Evolutionary conservation across 495 filamentous ascomycete species (phyloP).

Genomic region (Barbatosphaeria neglecta): DNA sequence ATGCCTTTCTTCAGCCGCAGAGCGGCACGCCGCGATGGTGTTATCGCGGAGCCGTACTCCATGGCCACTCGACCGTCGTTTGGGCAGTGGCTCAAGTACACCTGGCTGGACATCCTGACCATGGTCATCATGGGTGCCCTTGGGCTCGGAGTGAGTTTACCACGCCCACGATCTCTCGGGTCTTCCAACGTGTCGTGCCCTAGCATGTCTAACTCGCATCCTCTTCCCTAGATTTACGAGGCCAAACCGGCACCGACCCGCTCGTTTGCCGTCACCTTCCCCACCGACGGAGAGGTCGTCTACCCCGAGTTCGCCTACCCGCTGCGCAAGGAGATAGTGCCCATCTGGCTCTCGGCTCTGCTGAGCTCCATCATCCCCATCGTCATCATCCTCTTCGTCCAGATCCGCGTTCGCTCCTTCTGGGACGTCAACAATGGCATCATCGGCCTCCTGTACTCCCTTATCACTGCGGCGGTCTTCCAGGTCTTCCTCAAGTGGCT

Average conservation of each 20-base stretch:
- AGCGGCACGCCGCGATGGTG: no score
- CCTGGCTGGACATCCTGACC: slow-evolving; percentile 47
- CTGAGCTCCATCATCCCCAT: slow-evolving; percentile 44
- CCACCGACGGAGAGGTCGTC: slow-evolving; percentile 46
- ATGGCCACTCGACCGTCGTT: slow-evolving; percentile 34
- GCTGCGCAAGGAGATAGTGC: slow-evolving; percentile 48
- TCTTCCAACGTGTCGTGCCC: no score
- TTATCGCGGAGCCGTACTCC: slow-evolving; percentile 14
- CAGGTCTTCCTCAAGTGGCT: slow-evolving; percentile 47
- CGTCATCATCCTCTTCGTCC: slow-evolving; percentile 42
- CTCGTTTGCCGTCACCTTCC: slow-evolving; percentile 46
- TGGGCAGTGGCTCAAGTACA: slow-evolving; percentile 44
- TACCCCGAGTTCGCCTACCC: slow-evolving; percentile 53
- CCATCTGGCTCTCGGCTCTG: slow-evolving; percentile 47
- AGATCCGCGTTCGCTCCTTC: slow-evolving; percentile 51
- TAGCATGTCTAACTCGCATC: background rate
- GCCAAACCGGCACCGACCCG: slow-evolving; percentile 43
- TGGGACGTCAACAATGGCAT: slow-evolving; percentile 56
- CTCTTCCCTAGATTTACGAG: slow-evolving; percentile 35
- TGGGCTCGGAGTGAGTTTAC: slow-evolving; percentile 42
- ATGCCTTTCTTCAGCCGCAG: no score
- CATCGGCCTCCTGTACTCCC: slow-evolving; percentile 46
- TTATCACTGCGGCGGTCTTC: slow-evolving; percentile 46
- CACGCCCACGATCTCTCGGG: background rate
- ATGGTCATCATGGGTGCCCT: slow-evolving; percentile 45